These are phyloP conservation scores for Castanea crenata DNA, from an alignment of 306 rosid genomes.

Conservation along the genomic window DNA sequence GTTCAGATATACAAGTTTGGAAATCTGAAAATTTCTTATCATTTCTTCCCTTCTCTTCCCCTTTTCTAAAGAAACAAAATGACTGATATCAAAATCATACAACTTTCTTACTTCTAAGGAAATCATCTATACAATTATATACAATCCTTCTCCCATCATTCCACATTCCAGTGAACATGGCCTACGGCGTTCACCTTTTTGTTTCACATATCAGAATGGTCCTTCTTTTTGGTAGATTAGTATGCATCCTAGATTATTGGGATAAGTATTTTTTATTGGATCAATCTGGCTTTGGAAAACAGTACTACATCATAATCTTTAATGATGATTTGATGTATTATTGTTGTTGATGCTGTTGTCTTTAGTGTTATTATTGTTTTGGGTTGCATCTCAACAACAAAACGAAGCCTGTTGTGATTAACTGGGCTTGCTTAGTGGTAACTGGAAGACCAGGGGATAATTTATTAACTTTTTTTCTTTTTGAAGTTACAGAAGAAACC, in stretches of 20 bases:
- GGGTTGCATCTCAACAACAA: not conserved
- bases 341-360: no score
- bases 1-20: not conserved
- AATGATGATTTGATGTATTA: no score
- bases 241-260: not conserved
- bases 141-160: not conserved
- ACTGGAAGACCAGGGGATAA: not conserved
- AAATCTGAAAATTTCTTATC: not conserved
- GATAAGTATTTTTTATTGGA: not conserved
- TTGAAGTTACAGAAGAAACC: not conserved
- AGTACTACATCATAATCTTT: not conserved
- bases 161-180: not conserved
- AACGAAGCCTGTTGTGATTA: not conserved
- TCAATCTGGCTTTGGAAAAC: not conserved
- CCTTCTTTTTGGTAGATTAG: not conserved
- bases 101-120: not conserved
- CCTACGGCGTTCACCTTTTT: not conserved
- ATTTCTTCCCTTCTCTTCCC: not conserved
- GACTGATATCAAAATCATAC: not conserved
- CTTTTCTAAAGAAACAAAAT: not conserved
- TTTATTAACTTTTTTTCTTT: not conserved
- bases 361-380: not conserved
- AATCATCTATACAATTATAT: not conserved
- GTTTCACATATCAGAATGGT: not conserved
- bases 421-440: not conserved